A percentile compares a stretch with the other conserved stretches of the same genome.
phyloP scores from a whole-genome alignment of 2,329 filamentous ascomycete genomes.

The Phialemonium atrogriseum region DNA sequence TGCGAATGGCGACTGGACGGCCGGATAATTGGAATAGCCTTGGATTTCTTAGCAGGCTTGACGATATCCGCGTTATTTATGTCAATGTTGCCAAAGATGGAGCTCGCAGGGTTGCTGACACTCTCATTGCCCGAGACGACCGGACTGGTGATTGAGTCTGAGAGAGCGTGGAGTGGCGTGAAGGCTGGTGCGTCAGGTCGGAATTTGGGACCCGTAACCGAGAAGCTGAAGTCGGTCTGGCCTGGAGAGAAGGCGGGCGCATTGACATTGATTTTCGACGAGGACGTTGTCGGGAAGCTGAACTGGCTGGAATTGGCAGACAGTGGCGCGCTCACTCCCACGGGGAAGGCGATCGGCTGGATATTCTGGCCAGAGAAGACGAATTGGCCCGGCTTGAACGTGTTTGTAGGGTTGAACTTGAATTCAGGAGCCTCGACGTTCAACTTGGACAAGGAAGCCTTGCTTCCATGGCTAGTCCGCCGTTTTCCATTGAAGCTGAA shows the following conservation, averaged over 20 bases:
- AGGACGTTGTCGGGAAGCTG: conserved; percentile 29
- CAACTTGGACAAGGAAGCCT: conserved; percentile 66
- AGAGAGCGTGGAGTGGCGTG: conserved; percentile 48
- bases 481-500: conserved; percentile 26
- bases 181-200: conserved; percentile 71
- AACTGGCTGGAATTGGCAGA: conserved; percentile 30
- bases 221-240: conserved; percentile 60
- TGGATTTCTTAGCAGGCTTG: conserved; percentile 64
- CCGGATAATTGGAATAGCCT: conserved; percentile 72
- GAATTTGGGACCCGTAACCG: conserved; percentile 57
- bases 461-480: conserved; percentile 54
- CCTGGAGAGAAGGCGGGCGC: conserved; percentile 66
- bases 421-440: conserved; percentile 89
- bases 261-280: conserved; percentile 56
- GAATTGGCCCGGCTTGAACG: conserved; percentile 43
- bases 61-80: conserved; percentile 52
- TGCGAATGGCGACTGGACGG: conserved; percentile 43
- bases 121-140: conserved; percentile 35
- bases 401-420: conserved; percentile 57
- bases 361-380: conserved; percentile 34
- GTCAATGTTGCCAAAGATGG: conserved; percentile 65
- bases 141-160: conserved; percentile 38
- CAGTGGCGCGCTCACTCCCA: conserved; percentile 21
- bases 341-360: conserved; percentile 41
- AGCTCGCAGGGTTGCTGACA: conserved; percentile 29